A percentile compares a stretch with the other conserved stretches of the same genome.
These are phyloP conservation scores for Tremella fuciformis DNA, from an alignment of 768 basidiomycete species.

Conservation along the genomic window DNA sequence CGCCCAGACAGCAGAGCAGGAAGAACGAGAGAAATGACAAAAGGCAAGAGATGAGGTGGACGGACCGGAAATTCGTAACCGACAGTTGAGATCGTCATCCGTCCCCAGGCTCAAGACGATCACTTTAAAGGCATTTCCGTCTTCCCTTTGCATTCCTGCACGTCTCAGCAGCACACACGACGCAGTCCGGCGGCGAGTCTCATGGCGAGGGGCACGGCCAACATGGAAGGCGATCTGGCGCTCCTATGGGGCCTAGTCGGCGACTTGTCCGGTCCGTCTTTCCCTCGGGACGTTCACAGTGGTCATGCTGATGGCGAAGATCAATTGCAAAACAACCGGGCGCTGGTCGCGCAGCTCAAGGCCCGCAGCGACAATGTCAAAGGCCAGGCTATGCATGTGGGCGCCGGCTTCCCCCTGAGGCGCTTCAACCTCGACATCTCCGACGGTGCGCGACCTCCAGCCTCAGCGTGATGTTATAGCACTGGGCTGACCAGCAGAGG, in stretches of 20 bases:
- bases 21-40: slow-evolving; percentile 4
- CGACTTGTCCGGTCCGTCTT: slow-evolving; percentile 34
- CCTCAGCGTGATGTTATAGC: background rate
- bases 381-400: slow-evolving; percentile 69
- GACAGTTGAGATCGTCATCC: no score
- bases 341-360: slow-evolving; percentile 66
- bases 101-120: background rate
- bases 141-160: background rate
- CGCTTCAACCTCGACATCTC: slow-evolving; percentile 84
- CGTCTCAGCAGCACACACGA: no score
- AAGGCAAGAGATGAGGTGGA: background rate
- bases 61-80: no score
- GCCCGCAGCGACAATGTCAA: slow-evolving; percentile 70
- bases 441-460: slow-evolving; percentile 40
- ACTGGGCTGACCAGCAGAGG: slow-evolving; percentile 60
- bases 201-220: slow-evolving; percentile 19
- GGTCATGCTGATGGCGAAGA: slow-evolving; percentile 23
- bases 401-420: slow-evolving; percentile 72
- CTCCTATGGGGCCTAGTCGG: slow-evolving; percentile 34
- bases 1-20: background rate
- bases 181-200: background rate
- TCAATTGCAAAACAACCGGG: slow-evolving; percentile 70
- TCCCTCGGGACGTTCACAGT: background rate
- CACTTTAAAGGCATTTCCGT: background rate
- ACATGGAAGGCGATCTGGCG: slow-evolving; percentile 34